Evolutionary conservation across 2,329 filamentous ascomycete species (phyloP), one percentile per base, ranked within the genome.

Genomic region (Diaporthe sp.): DNA sequence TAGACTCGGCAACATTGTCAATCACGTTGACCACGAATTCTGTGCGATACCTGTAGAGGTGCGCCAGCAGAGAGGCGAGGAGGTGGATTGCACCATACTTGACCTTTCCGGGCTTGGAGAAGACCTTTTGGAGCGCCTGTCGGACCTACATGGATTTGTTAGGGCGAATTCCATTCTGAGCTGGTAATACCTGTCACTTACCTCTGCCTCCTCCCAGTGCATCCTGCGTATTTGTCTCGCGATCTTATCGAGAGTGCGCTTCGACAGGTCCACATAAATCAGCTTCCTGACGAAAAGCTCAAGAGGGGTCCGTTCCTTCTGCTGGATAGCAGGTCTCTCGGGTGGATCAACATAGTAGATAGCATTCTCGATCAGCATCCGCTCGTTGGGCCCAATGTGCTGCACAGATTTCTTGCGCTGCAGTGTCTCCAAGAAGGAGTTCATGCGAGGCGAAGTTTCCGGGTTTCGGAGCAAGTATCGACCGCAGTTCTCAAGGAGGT

Each of bases 301-400:
- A 81, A 97, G 94, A 0, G 97, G 96, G 0, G 95, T 97, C 61
- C 97, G 91, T 83, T 99, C 97, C 83, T 98, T 99, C 81, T 98
- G 96, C 83, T 97, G 93, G 72, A 99, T 98, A 0, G 97, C 96
- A 42, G 96, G 94, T 76, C 97, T 92, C 82, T 97, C 93, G 0
- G 97, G 97, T 19, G 97, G 97, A 80, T 98, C 97, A 73, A 99
- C 97, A 79, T 98, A 98, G 84, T 99, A 99, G 74, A 98, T 92
- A 4, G 97, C 97, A 81, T 99, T 99, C 83, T 99, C 97, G 74
- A 99, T 97, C 40, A 98, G 91, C 96, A 99, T 98, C 52, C 96
- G 93, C 84, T 99, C 97, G 79, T 97, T 95, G 80, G 98, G 95
- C 19, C 96, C 96, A 74, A 99, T 92, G 81, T 98, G 96, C 81